Base-by-base conservation (phyloP, 1,139 yeast genomes). In the Protomyces inouyei region DNA sequence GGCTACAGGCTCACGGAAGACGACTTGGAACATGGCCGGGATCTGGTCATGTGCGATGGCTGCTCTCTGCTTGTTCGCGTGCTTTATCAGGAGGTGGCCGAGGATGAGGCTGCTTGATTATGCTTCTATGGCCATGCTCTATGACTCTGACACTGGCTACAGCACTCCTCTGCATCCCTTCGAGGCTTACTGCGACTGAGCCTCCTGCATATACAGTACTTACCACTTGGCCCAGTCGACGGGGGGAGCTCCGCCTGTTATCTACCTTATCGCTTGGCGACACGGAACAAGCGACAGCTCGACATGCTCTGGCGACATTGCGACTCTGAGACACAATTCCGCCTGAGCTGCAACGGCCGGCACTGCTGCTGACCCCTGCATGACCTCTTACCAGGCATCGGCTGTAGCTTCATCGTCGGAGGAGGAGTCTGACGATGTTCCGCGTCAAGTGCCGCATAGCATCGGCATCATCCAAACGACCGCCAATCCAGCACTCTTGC, bases 1-100 rank as follows among this genome's bases (percentile, higher is more conserved):
- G 57, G 55, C 35, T 65, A 61, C 37, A 37, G 36, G 38, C 48
- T 65, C 53, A 65, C 67, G 8, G 65, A 65, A 45, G 52, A 46
- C 5, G 65, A 65, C 36, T 40, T 65, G 40, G 67, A 65, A 48
- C 56, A 52, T 14, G 65, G 64, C 5, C 32, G 56, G 40, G 64
- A 61, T 55, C 55, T 65, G 12, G 61, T 65, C 12, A 57, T 57
- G 21, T 65, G 67, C 21, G 51, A 37, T 37, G 67, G 67, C 8
- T 65, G 67, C 55, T 55, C 63, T 61, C 55, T 65, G 45, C 37
- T 48, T 16, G 61, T 65, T 8, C 61, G 65, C 35, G 65, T 65
- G 37, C 60, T 61, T 28, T 65, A 65, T 52, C 57, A 64, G 32
- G 59, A 59, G 16, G 46, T 28, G 35, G 36, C n/a, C n/a, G 56